Evolutionary conservation across 1,284 basidiomycete species (phyloP), one percentile per base, ranked within the genome.

Genomic region (Trametes pubescens): DNA sequence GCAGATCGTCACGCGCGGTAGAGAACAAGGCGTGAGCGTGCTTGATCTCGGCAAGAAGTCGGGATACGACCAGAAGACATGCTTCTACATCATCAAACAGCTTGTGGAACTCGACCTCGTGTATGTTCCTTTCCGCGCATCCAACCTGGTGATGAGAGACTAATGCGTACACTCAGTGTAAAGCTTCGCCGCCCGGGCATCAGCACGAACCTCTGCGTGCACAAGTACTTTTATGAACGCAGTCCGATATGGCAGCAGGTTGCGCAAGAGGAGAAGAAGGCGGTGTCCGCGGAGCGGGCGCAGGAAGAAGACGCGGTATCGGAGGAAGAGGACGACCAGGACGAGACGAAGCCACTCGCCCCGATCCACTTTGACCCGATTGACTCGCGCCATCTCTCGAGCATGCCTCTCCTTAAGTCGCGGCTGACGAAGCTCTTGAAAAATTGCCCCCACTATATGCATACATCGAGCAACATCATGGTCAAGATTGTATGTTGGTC

Each of bases 41-140:
- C 85, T 94, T 13, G 86, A 92, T 44, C 81, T 97, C 13, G 92
- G 93, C 43, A 85, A 86, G 68, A 82, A 85, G 69, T 90, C 93
- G n/a, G 86, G 86, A 51, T 94, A 95, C 71, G 94, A 96, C 73
- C 92, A 94, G 72, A 96, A 95, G 77, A 92, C 93, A 0, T 92
- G 93, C 69, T 94, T 94, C 74, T 95, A 95, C 77, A 84, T 94
- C 64, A 86, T 94, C 62, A 86, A 88, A 69, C 88, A 92, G 68
- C 80, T 95, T 9, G 80, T 87, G 3, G 86, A 90, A 49, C 80
- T 95, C 57, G 86, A 87, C 65, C 80, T 93, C 37, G 84, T 94
- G 92, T 94, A 81, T 57, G 90, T 74, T 26, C 43, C n/a, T n/a
- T 18, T 10, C 44, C n/a, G 6, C 37, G 43, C 18, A 51, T 2